A percentile compares a stretch with the other conserved stretches of the same genome.
phyloP scores from a whole-genome alignment of 176 grass and related monocot species.

The Eleusine indica region DNA sequence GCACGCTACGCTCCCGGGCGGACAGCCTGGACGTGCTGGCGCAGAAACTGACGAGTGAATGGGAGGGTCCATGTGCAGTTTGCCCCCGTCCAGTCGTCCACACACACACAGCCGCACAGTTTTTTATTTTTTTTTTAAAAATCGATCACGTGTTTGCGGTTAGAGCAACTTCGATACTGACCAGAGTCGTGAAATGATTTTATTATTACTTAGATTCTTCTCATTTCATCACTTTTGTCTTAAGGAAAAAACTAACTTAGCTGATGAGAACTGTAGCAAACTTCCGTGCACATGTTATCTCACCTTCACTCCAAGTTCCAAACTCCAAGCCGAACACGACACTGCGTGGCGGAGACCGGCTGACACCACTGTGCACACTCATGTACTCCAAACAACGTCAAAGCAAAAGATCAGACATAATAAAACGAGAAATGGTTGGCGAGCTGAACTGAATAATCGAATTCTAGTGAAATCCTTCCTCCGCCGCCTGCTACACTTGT shows the following conservation, averaged over 20 bases:
- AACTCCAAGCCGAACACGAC: slow-evolving; percentile 34
- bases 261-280: neutral
- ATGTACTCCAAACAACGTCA: slow-evolving; percentile 28
- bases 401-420: neutral
- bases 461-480: slow-evolving; percentile 22
- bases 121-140: too few relatives aligned
- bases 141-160: neutral
- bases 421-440: neutral
- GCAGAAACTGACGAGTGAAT: slow-evolving; percentile 14
- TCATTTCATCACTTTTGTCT: neutral
- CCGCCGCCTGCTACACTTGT: neutral
- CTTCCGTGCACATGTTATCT: neutral
- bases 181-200: neutral
- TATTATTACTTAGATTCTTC: too few relatives aligned
- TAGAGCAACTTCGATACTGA: neutral
- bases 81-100: too few relatives aligned
- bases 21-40: neutral
- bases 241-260: neutral
- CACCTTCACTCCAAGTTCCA: slow-evolving; percentile 3
- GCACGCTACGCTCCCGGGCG: neutral
- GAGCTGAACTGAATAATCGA: neutral
- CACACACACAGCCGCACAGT: too few relatives aligned
- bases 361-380: neutral
- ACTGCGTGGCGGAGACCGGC: neutral
- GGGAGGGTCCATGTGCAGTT: neutral